Percentiles rank a stretch among this genome's conserved stretches.
Evolutionary conservation across 257 asterid genomes (phyloP).

Genomic region (Cinchona pubescens): DNA sequence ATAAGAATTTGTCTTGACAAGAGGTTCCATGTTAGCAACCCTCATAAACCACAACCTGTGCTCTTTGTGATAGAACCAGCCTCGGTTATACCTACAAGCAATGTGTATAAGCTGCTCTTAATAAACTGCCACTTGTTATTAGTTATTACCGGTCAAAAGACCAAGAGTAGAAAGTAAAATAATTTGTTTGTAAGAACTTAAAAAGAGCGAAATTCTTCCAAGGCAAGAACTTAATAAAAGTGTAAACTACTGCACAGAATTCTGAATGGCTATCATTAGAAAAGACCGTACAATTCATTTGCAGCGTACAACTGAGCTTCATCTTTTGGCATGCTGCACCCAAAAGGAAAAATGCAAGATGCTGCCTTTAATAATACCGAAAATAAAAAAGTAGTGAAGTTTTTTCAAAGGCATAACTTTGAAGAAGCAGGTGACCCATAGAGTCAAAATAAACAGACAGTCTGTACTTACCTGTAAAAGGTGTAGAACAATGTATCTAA

Average conservation of each 20-base stretch:
- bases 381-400: background rate
- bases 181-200: background rate
- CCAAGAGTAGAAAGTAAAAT: background rate
- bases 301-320: constrained; percentile 94
- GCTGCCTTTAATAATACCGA: constrained; percentile 3
- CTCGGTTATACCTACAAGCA: constrained; percentile 72
- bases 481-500: constrained; percentile 80
- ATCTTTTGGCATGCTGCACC: constrained; percentile 96
- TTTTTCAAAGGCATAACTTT: background rate
- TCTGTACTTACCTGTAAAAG: constrained; percentile 60
- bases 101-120: constrained; percentile 12
- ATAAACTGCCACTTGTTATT: background rate
- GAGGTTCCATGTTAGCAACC: constrained; percentile 77
- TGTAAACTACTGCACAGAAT: constrained; percentile 5
- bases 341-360: constrained; percentile 17
- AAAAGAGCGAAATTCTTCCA: background rate
- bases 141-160: constrained; percentile 1
- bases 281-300: constrained; percentile 74
- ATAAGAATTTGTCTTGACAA: constrained; percentile 61
- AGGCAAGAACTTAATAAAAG: background rate
- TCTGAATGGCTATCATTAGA: background rate
- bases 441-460: background rate
- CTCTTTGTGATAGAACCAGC: constrained; percentile 92
- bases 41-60: constrained; percentile 68
- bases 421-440: background rate